Evolutionary conservation across 768 basidiomycete genomes (phyloP).

Genomic region (Cystofilobasidium macerans): DNA sequence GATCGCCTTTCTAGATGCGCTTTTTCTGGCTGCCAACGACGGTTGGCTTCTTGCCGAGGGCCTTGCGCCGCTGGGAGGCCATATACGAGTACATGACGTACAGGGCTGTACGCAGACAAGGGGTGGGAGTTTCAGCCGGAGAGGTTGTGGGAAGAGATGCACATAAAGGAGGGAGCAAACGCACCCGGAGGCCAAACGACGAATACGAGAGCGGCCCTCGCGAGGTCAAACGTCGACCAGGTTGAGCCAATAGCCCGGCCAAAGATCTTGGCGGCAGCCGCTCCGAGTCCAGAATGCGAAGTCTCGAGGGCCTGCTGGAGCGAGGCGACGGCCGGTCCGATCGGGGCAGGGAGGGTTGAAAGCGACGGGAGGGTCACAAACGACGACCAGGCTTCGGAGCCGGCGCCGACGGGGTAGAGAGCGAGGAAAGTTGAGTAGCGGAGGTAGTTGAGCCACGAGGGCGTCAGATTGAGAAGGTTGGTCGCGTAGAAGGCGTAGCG

Average conservation of each 20-base stretch:
- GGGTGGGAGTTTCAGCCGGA: background rate
- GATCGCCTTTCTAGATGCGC: no score
- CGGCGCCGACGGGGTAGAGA: slow-evolving; percentile 86
- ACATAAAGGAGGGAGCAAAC: slow-evolving; percentile 28
- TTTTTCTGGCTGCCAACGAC: slow-evolving; percentile 22
- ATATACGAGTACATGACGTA: slow-evolving; percentile 53
- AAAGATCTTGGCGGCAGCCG: slow-evolving; percentile 27
- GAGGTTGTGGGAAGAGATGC: no score
- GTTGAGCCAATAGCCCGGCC: no score
- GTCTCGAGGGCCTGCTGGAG: slow-evolving; percentile 7
- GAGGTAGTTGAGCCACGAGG: slow-evolving; percentile 38
- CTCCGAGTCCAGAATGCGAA: no score
- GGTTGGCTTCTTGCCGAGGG: slow-evolving; percentile 40
- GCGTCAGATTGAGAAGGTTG: slow-evolving; percentile 50
- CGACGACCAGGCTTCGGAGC: slow-evolving; percentile 76
- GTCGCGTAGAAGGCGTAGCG: slow-evolving; percentile 81
- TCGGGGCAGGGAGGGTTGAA: slow-evolving; percentile 26
- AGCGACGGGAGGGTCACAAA: slow-evolving; percentile 59
- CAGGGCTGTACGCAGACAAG: slow-evolving; percentile 38
- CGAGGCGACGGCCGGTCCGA: slow-evolving; percentile 1
- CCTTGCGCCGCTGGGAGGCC: slow-evolving; percentile 50
- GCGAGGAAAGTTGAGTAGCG: slow-evolving; percentile 90
- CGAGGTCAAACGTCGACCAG: slow-evolving; percentile 41
- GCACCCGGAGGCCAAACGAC: slow-evolving; percentile 80
- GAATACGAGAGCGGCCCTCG: slow-evolving; percentile 51